Conservation (phyloP, 805 yeast species). For the Candida dendrica region DNA sequence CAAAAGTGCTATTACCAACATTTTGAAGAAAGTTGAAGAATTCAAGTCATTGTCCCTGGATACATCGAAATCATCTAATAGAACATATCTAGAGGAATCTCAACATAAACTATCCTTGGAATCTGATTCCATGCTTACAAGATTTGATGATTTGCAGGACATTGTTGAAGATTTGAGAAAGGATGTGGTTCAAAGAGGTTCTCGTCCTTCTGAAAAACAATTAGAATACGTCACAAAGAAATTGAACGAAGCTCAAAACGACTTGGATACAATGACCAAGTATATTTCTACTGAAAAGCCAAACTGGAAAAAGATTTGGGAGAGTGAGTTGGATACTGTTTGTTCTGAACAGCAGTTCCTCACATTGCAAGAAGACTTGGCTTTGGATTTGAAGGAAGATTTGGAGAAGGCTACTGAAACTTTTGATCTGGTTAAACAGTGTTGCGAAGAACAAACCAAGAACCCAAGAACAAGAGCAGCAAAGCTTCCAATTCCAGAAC, state of each 20-base stretch:
- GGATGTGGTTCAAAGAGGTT: constrained; percentile 89
- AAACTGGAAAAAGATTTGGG: constrained; percentile 90
- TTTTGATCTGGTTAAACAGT: constrained; percentile 69
- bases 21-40: constrained; percentile 40
- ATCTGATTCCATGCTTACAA: constrained; percentile 65
- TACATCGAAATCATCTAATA: constrained; percentile 25
- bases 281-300: constrained; percentile 69
- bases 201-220: constrained; percentile 71
- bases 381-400: constrained; percentile 75
- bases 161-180: constrained; percentile 80
- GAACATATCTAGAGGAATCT: constrained; percentile 69
- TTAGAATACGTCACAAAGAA: constrained; percentile 60
- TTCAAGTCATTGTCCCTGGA: constrained; percentile 43
- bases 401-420: constrained; percentile 76
- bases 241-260: constrained; percentile 46
- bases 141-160: constrained; percentile 89
- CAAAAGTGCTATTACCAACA: constrained; percentile 33
- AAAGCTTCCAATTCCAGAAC: constrained; percentile 45
- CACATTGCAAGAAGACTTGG: constrained; percentile 81
- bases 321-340: constrained; percentile 77
- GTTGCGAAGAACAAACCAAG: constrained; percentile 71
- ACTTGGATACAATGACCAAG: constrained; percentile 45
- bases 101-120: constrained; percentile 67
- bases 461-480: constrained; percentile 35
- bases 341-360: constrained; percentile 93